Evolutionary conservation across 2,329 filamentous ascomycete species (phyloP).

Genomic region (Hymenoscyphus scutula): DNA sequence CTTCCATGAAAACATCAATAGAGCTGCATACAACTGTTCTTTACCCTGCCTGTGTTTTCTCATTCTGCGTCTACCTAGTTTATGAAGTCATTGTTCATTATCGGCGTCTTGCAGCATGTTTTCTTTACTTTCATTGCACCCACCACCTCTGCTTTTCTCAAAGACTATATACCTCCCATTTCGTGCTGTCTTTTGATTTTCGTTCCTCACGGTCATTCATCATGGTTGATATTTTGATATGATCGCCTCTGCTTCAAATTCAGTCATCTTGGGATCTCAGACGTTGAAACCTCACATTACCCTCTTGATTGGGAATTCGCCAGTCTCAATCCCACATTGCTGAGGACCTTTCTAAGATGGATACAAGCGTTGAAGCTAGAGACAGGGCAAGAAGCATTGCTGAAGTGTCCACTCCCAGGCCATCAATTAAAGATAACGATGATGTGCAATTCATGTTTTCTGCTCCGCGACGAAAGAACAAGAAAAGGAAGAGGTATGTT

Average conservation of each 20-base stretch:
- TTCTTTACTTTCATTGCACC: not conserved
- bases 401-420: not conserved
- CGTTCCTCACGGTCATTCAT: not conserved
- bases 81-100: not conserved
- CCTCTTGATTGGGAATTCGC: not conserved
- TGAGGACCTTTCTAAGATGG: not conserved
- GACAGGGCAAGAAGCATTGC: not conserved
- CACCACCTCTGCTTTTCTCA: not conserved
- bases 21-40: not conserved
- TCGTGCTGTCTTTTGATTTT: not conserved
- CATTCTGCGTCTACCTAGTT: not conserved
- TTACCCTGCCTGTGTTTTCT: not conserved
- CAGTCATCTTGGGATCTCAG: not conserved
- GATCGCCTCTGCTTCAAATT: not conserved
- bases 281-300: not conserved
- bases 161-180: not conserved
- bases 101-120: not conserved
- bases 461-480: slow-evolving; percentile 40
- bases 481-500: slow-evolving; percentile 37
- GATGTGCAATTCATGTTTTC: slow-evolving; percentile 47
- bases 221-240: not conserved
- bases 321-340: not conserved
- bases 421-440: slow-evolving; percentile 37
- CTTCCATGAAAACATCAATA: not conserved
- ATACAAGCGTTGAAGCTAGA: not conserved